Base-by-base conservation (phyloP, 805 yeast genomes). In the Clavispora phyllophila region DNA sequence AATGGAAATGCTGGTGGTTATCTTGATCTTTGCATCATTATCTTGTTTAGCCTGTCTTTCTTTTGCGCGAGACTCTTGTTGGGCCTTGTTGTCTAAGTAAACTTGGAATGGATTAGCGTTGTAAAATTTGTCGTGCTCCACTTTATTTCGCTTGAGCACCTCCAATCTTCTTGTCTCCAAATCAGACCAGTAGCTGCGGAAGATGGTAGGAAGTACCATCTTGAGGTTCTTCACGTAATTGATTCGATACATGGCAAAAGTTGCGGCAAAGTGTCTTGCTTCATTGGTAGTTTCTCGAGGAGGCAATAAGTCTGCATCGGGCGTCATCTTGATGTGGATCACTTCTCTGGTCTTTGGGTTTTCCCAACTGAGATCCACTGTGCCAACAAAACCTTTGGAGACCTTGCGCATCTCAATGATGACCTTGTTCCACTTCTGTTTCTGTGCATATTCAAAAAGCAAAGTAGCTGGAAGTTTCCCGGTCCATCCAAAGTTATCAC, bases 401-500 rank as follows among this genome's bases (percentile, higher is more conserved):
- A 50, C 46, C 48, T 63, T 58, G 35, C 65, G 73, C 85, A 84
- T 82, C 38, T 86, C 90, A 51, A 87, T 87, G 18, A 76, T 81
- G 3, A 87, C 95, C 50, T 82, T 83, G 45, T 82, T 84, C 99
- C 99, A 91, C 62, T 88, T 87, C 45, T 77, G 80, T 58, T 83
- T 85, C 60, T 87, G 96, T 48, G 93, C 85, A 49, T 81, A 83
- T 56, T 91, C 99, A 55, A 87, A 87, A 4, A 91, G 72, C 14
- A 91, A 63, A 0, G 93, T 81, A 2, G 86, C 88, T 0, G 99
- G 98, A 13, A 91, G 69, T 55, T 91, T 91, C 1, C 99, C 99
- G 0, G 96, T 89, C 96, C 96, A 89, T 23, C 91, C 87, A 36
- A 81, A 67, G 28, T 84, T 76, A 13, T 84, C 82, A 12, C 73